Base-by-base conservation (phyloP, 805 yeast genomes). In the Saccharomycopsis fodiens region DNA sequence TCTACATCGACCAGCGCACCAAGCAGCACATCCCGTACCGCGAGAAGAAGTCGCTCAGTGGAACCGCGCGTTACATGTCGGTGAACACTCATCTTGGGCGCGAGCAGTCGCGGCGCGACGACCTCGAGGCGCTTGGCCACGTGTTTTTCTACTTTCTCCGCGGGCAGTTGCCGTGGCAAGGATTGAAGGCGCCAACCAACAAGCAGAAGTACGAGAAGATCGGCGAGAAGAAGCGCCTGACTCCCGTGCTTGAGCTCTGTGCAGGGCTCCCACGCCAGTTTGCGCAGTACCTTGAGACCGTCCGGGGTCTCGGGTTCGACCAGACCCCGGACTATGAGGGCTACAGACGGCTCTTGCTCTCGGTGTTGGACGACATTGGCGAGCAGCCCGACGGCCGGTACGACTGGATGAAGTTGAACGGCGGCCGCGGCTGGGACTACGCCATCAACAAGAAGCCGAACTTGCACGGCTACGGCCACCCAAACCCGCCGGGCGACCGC, bases 111-210 rank as follows among this genome's bases (percentile, higher is more conserved):
- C 81, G 98, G 62, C 76, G 98, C 58, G 98, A 93, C 60, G 98
- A 93, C 66, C 74, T 93, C 59, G 98, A 93, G 68, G 86, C 95
- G 46, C 72, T 93, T 59, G 98, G 97, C 29, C 97, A 93, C 64
- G 98, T 93, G 6, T 87, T 93, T 59, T 85, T 93, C 70, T 93
- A 93, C 66, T 93, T 93, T 65, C 66, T 91, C 54, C 78, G 95
- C 57, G 98, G 98, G 39, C 85, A 86, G 48, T 71, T 93, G 59
- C 98, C 98, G 52, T 93, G 98, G 98, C 98, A 93, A 70, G 98
- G 98, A 21, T 73, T 93, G 55, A 91, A 93, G 64, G 98, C 98
- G 4, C 96, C 96, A 54, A 89, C 96, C 35, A 93, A 93, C 71
- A 91, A 93, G 67, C 96, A 87, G 58, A 93, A 93, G 67, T 93